These are phyloP conservation scores for Chalara sp. DNA, from an alignment of 2,329 filamentous ascomycete genomes.

Conservation along the genomic window DNA sequence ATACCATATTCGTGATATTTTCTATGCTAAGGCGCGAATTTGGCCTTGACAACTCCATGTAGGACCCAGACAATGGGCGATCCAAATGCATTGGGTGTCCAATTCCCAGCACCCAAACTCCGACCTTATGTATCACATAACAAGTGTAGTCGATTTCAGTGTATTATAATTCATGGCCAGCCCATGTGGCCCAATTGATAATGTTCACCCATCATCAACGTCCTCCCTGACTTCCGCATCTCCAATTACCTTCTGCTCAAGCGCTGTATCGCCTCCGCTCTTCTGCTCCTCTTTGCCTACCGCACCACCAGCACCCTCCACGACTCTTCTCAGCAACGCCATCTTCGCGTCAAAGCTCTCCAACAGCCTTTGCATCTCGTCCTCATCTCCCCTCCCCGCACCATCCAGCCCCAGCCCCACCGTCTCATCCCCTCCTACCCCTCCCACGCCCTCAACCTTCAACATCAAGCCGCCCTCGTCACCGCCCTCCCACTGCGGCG, in stretches of 20 bases:
- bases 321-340: slow-evolving; percentile 48
- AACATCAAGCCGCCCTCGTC: slow-evolving; percentile 46
- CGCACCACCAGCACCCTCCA: slow-evolving; percentile 48
- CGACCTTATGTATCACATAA: not conserved
- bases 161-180: too few species aligned
- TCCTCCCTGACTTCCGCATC: slow-evolving; percentile 3
- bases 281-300: slow-evolving; percentile 25
- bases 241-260: slow-evolving; percentile 1
- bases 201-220: not conserved
- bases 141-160: not conserved
- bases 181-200: too few species aligned
- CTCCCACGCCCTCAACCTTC: slow-evolving; percentile 47
- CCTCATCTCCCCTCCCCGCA: slow-evolving; percentile 3
- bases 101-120: not conserved
- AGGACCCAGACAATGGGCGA: not conserved
- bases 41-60: not conserved
- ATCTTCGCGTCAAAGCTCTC: slow-evolving; percentile 41
- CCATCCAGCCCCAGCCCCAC: slow-evolving; percentile 1
- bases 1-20: too few species aligned
- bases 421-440: slow-evolving; percentile 25
- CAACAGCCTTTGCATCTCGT: slow-evolving; percentile 10
- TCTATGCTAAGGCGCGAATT: too few species aligned
- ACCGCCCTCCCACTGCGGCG: slow-evolving; percentile 54
- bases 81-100: not conserved
- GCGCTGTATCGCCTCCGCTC: slow-evolving; percentile 20